A percentile compares a stretch with the other conserved stretches of the same genome.
phyloP scores from a whole-genome alignment of 2,329 filamentous ascomycete species.

The Diaporthe sp. region DNA sequence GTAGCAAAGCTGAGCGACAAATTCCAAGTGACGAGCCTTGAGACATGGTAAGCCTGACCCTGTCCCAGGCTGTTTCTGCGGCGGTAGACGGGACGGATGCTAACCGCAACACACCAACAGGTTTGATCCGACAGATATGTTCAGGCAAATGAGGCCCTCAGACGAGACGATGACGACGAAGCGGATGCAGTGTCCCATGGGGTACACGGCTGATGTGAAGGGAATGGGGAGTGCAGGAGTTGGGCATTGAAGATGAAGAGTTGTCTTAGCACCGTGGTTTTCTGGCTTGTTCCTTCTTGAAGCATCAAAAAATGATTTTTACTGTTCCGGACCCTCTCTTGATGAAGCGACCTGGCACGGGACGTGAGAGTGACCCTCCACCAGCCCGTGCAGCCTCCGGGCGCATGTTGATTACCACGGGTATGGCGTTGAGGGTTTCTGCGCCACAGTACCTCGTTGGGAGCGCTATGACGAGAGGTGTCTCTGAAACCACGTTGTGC shows the following conservation, averaged over 20 bases:
- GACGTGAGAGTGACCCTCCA: background rate
- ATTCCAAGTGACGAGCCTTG: conserved; percentile 60
- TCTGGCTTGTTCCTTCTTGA: conserved; percentile 10
- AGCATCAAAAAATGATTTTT: conserved; percentile 13
- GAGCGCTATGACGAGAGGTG: conserved; percentile 22
- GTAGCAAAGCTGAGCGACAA: conserved; percentile 73
- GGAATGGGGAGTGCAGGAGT: background rate
- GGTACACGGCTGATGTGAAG: conserved; percentile 27
- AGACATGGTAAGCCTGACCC: conserved; percentile 36
- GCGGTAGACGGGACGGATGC: background rate
- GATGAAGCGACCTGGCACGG: background rate
- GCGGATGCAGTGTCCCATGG: conserved; percentile 41
- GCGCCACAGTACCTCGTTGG: conserved; percentile 20
- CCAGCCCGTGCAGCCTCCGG: background rate
- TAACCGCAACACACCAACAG: conserved; percentile 27
- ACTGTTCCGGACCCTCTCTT: background rate
- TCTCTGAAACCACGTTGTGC: conserved; percentile 26
- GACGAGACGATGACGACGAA: conserved; percentile 35
- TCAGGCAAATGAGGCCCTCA: conserved; percentile 41
- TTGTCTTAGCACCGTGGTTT: background rate
- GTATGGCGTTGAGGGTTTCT: conserved; percentile 29
- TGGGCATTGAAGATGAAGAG: background rate
- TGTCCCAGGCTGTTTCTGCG: background rate
- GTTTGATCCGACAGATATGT: conserved; percentile 42
- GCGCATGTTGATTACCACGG: background rate